Evolutionary conservation across 1,139 yeast genomes (phyloP).

Genomic region (Pichia sp.): DNA sequence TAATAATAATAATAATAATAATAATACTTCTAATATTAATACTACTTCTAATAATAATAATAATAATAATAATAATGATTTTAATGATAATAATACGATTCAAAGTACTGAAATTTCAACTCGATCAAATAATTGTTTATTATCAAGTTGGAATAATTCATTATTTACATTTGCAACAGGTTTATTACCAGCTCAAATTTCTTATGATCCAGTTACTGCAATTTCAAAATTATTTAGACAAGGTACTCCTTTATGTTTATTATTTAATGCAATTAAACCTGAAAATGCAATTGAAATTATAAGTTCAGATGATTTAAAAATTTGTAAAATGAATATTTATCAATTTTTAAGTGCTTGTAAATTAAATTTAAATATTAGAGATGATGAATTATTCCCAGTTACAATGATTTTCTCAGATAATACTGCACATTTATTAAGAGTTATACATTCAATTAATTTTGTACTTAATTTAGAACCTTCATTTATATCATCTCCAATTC

Average conservation of each 20-base stretch:
- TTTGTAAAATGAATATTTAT: slow-evolving; percentile 85
- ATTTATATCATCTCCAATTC: slow-evolving; percentile 25
- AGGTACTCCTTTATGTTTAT: slow-evolving; percentile 85
- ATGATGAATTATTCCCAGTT: slow-evolving; percentile 81
- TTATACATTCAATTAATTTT: slow-evolving; percentile 61
- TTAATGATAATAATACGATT: neutral
- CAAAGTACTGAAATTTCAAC: slow-evolving; percentile 1
- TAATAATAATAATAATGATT: slow-evolving; percentile 1
- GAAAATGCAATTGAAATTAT: slow-evolving; percentile 43
- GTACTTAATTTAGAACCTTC: slow-evolving; percentile 49
- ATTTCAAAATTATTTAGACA: slow-evolving; percentile 84
- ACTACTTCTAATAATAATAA: slow-evolving; percentile 1
- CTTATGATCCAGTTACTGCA: slow-evolving; percentile 89
- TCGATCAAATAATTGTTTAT: neutral
- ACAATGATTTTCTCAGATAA: slow-evolving; percentile 83
- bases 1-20: too few species aligned
- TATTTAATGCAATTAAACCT: slow-evolving; percentile 59
- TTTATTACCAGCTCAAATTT: slow-evolving; percentile 62
- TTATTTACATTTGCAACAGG: slow-evolving; percentile 68
- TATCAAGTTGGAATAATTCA: slow-evolving; percentile 26
- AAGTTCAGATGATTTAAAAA: slow-evolving; percentile 70
- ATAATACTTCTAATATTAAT: too few species aligned
- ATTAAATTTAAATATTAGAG: slow-evolving; percentile 64
- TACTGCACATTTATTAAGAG: slow-evolving; percentile 70
- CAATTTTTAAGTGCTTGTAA: slow-evolving; percentile 88